These are phyloP conservation scores for Nakazawaea populi DNA, from an alignment of 805 yeast genomes.

Conservation along the genomic window DNA sequence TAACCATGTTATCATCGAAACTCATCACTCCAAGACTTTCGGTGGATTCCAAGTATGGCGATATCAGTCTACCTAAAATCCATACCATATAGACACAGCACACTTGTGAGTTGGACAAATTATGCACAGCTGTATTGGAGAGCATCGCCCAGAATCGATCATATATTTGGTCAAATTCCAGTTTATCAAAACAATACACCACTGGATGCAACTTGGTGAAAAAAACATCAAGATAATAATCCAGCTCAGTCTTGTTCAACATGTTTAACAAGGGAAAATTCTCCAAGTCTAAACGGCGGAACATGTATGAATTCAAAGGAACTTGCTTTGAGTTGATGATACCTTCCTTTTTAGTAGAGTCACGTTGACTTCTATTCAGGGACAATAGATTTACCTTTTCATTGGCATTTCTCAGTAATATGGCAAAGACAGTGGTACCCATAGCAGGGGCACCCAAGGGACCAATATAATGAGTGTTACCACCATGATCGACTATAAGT, in stretches of 20 bases:
- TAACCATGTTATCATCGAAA: conserved; percentile 5
- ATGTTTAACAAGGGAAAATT: conserved; percentile 11
- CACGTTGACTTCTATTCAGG: background rate
- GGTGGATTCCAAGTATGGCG: background rate
- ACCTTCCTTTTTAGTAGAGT: conserved; percentile 3
- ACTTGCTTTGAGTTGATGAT: conserved; percentile 11
- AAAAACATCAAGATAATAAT: conserved; percentile 9
- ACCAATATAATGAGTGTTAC: conserved; percentile 15
- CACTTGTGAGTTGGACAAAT: conserved; percentile 8
- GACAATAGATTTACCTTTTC: conserved; percentile 2
- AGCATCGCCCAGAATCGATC: conserved; percentile 5
- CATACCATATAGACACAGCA: conserved; percentile 18
- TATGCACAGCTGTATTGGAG: background rate
- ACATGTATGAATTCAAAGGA: conserved; percentile 4
- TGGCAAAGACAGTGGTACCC: conserved; percentile 8
- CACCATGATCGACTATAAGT: conserved; percentile 14
- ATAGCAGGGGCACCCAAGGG: conserved; percentile 15
- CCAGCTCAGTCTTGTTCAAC: conserved; percentile 10
- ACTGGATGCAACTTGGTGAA: conserved; percentile 12
- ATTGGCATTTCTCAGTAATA: conserved; percentile 3
- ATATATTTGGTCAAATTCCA: conserved; percentile 2
- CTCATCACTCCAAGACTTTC: conserved; percentile 1
- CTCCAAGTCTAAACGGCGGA: conserved; percentile 1
- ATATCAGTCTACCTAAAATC: conserved; percentile 12
- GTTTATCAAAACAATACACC: conserved; percentile 8